Percentiles rank a stretch among this genome's conserved stretches.
Evolutionary conservation across 23 red algal genomes (phyloP).

Genomic region (Gracilaria caudata): DNA sequence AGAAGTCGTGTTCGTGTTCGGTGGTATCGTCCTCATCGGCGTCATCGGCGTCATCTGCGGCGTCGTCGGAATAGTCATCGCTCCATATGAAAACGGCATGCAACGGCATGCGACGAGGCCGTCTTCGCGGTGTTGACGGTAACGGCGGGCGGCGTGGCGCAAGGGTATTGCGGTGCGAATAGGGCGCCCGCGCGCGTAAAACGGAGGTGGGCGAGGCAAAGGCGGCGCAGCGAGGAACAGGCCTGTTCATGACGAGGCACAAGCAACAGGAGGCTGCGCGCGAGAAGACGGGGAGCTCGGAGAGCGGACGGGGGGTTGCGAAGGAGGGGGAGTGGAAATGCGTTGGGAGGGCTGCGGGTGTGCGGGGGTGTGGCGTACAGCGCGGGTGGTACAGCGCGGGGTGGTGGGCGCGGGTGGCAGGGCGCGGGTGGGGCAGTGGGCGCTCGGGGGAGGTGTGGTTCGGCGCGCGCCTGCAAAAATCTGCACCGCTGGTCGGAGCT

Average conservation of each 20-base stretch:
- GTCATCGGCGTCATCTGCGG: neutral
- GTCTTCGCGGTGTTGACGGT: neutral
- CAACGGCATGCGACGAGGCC: conserved; percentile 2
- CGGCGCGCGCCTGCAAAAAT: neutral
- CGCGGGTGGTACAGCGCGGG: too few relatives aligned
- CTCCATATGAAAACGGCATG: conserved; percentile 59
- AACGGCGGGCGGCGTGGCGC: neutral
- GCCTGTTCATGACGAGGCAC: conserved; percentile 3
- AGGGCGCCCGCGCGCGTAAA: neutral
- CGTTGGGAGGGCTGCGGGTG: neutral
- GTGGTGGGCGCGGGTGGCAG: neutral
- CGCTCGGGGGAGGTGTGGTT: neutral
- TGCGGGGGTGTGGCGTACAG: too few relatives aligned
- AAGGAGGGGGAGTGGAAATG: neutral
- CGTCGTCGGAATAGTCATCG: conserved; percentile 2
- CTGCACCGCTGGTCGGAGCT: neutral
- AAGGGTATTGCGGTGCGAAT: neutral
- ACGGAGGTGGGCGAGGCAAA: neutral
- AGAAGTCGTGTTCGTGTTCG: neutral
- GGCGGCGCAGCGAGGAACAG: conserved; percentile 3
- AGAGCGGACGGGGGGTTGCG: too few relatives aligned
- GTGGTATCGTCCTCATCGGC: conserved; percentile 17
- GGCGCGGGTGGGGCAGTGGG: neutral
- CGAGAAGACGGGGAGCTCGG: too few relatives aligned
- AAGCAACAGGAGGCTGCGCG: neutral